Evolutionary conservation across 2,329 filamentous ascomycete species (phyloP).

Genomic region (Diplodia scrobiculata): DNA sequence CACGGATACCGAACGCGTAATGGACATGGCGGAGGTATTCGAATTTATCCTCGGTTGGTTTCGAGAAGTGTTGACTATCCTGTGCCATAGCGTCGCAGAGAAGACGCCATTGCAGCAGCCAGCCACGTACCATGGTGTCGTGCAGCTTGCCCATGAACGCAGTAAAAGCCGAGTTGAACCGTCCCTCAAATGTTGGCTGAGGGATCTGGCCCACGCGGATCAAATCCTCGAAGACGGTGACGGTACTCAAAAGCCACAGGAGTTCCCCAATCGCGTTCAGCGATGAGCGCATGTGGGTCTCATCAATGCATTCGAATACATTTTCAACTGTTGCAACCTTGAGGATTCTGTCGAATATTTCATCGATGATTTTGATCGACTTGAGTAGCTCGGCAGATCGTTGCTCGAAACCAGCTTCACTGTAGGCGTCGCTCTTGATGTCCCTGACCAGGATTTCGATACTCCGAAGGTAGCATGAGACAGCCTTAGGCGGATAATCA

Average conservation of each 20-base stretch:
- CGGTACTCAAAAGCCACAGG: constrained; percentile 73
- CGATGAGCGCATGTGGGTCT: constrained; percentile 72
- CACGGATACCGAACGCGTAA: constrained; percentile 77
- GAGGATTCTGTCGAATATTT: constrained; percentile 72
- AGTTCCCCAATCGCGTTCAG: constrained; percentile 72
- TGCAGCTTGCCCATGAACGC: constrained; percentile 66
- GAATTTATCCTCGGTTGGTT: constrained; percentile 70
- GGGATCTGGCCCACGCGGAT: constrained; percentile 73
- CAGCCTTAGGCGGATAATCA: constrained; percentile 80
- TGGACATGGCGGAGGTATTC: constrained; percentile 81
- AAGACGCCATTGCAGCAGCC: constrained; percentile 83
- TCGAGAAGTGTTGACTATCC: constrained; percentile 64
- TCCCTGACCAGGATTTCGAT: constrained; percentile 80
- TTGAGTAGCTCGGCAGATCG: constrained; percentile 72
- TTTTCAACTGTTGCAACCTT: constrained; percentile 66
- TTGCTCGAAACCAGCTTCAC: constrained; percentile 60
- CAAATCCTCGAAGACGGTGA: constrained; percentile 80
- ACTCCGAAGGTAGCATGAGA: constrained; percentile 82
- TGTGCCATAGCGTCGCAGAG: constrained; percentile 74
- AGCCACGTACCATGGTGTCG: constrained; percentile 83
- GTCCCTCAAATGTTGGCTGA: constrained; percentile 60
- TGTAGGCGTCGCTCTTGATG: constrained; percentile 61
- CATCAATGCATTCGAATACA: constrained; percentile 82
- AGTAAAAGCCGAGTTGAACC: constrained; percentile 38
- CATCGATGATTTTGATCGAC: constrained; percentile 77